Evolutionary conservation across 129 eudicot genomes (phyloP).

Genomic region (Apium graveolens): DNA sequence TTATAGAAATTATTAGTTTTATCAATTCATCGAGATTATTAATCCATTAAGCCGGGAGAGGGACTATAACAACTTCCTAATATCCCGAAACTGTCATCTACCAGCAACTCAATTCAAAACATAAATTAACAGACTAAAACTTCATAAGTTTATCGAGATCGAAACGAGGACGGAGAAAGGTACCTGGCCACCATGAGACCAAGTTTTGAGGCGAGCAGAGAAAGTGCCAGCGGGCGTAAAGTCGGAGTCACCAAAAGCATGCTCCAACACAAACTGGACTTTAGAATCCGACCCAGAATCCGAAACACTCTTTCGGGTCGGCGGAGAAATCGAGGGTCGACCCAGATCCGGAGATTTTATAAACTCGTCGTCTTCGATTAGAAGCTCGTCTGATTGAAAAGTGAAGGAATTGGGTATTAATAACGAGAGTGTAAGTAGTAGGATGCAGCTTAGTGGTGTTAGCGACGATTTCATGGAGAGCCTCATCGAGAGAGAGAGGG

Average conservation of each 20-base stretch:
- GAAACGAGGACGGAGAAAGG: not conserved
- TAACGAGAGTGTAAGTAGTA: not conserved
- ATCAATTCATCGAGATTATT: not conserved
- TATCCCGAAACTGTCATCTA: not conserved
- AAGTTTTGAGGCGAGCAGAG: slow-evolving; percentile 71
- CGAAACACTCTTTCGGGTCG: slow-evolving; percentile 29
- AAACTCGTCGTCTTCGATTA: not conserved
- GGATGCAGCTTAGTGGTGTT: not conserved
- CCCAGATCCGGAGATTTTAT: slow-evolving; percentile 21
- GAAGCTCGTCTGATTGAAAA: slow-evolving; percentile 6
- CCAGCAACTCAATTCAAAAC: not conserved
- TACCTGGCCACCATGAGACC: slow-evolving; percentile 82
- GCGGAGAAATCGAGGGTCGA: slow-evolving; percentile 19
- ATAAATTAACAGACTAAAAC: not conserved
- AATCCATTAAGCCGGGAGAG: not conserved
- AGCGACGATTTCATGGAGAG: not conserved
- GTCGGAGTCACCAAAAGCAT: slow-evolving; percentile 73
- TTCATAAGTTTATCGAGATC: not conserved
- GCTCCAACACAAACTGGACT: slow-evolving; percentile 63
- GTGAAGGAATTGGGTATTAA: not conserved
- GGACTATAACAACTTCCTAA: too few relatives aligned
- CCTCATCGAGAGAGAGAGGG: not conserved
- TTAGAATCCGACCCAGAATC: slow-evolving; percentile 72
- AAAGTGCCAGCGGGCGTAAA: slow-evolving; percentile 77
- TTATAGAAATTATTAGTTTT: not conserved